Conservation (phyloP, 2,329 filamentous ascomycete species). For the Diaporthe ampelina region DNA sequence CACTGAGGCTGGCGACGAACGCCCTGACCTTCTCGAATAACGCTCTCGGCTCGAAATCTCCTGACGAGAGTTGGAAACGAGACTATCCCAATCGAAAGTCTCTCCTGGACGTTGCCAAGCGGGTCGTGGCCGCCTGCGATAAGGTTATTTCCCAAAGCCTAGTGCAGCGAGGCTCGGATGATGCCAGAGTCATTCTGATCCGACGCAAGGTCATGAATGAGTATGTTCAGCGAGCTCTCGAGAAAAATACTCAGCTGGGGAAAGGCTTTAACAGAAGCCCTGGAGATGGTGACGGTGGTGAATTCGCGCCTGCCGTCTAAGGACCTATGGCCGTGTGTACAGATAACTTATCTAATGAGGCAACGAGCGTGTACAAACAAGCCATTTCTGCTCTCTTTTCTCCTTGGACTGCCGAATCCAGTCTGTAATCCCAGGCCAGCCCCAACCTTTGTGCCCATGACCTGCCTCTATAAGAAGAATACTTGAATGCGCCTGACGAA, state of each 20-base stretch:
- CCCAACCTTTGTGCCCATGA: background rate
- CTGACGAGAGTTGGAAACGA: conserved; percentile 45
- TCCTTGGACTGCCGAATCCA: background rate
- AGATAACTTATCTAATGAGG: background rate
- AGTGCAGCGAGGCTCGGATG: conserved; percentile 22
- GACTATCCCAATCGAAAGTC: conserved; percentile 33
- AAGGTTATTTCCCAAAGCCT: conserved; percentile 39
- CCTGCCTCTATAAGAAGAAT: background rate
- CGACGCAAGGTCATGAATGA: conserved; percentile 36
- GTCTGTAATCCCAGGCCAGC: background rate
- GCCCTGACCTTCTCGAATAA: conserved; percentile 53
- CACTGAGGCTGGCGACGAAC: conserved; percentile 55
- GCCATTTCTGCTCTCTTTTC: background rate
- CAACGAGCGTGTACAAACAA: conserved; percentile 30
- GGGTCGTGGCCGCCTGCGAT: conserved; percentile 38
- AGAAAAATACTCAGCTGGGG: conserved; percentile 29
- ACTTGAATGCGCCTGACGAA: background rate
- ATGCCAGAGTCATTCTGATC: conserved; percentile 27
- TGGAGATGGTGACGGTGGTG: conserved; percentile 6
- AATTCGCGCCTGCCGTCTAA: conserved; percentile 20
- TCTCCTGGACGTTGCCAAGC: conserved; percentile 35
- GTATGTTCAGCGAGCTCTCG: conserved; percentile 2
- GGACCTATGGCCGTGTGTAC: background rate
- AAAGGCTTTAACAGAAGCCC: background rate
- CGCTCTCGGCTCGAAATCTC: conserved; percentile 42